Base-by-base conservation (phyloP, 176 grass and related monocot species). In the Alopecurus myosuroides region DNA sequence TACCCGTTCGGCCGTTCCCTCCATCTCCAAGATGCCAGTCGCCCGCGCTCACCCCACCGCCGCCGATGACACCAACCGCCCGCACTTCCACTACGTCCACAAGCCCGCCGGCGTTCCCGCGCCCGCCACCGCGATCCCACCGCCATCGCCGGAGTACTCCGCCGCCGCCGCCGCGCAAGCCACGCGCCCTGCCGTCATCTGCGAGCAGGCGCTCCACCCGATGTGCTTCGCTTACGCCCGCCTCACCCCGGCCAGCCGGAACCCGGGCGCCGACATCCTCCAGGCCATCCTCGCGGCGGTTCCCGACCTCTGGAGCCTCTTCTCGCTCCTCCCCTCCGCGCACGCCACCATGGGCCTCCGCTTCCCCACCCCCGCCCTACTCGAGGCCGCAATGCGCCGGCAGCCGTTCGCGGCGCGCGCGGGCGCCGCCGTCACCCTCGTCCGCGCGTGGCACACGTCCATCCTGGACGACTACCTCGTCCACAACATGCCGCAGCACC, bases 391-490 rank as follows among this genome's bases (percentile, higher is more conserved):
- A 26, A 74, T 83, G 81, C 51, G 1, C 37, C 13, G 0, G 52
- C 81, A 83, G 68, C 69, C 68, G 11, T 74, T 83, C 81, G 68
- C 5, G 68, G 68, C 5, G 68, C 22, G 15, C 42, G 44, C n/a
- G 35, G n/a, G 50, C 67, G 49, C 6, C 5, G 5, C 50, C 2
- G 66, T 72, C 12, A 12, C 11, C 34, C 66, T 82, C 5, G 35
- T 58, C 1, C 80, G 35, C 23, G 66, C 18, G 1, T 52, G 66
- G 17, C 66, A 70, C 66, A 58, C 80, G n/a, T 12, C 11, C 68
- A 6, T 44, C n/a, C 69, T 46, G 6, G 40, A 46, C 40, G 40
- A 25, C 36, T n/a, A 13, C 52, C 12, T 74, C 68, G 5, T 7
- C 1, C 68, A 71, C 68, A 25, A 7, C 22, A 44, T 7, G 0